Evolutionary conservation across 495 filamentous ascomycete species (phyloP).

Genomic region (Darksidea phi): DNA sequence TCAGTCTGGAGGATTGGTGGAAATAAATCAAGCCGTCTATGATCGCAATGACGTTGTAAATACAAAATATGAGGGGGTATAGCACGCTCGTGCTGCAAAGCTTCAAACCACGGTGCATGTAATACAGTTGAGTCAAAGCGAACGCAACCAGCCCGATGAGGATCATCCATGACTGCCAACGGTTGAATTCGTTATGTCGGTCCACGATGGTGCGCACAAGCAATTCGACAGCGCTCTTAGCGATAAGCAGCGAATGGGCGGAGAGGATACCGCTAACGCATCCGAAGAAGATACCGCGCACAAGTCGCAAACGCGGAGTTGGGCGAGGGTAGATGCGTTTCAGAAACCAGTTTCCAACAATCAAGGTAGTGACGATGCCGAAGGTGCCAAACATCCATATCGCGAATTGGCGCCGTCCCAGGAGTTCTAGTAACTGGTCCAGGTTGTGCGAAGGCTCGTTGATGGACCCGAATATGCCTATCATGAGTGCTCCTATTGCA

Average conservation of each 20-base stretch:
- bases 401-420: slow-evolving; percentile 75
- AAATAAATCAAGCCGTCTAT: slow-evolving; percentile 98
- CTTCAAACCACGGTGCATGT: slow-evolving; percentile 88
- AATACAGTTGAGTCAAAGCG: slow-evolving; percentile 90
- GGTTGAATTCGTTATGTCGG: slow-evolving; percentile 87
- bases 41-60: slow-evolving; percentile 99
- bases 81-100: slow-evolving; percentile 93
- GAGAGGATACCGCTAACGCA: slow-evolving; percentile 82
- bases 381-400: slow-evolving; percentile 83
- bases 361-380: slow-evolving; percentile 66
- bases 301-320: slow-evolving; percentile 69
- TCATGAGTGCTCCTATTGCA: slow-evolving; percentile 78
- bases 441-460: slow-evolving; percentile 91
- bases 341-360: slow-evolving; percentile 57
- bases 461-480: slow-evolving; percentile 91
- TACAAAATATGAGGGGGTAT: slow-evolving; percentile 97
- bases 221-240: slow-evolving; percentile 94
- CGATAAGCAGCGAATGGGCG: slow-evolving; percentile 86
- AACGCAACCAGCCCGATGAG: slow-evolving; percentile 77
- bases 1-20: slow-evolving; percentile 76
- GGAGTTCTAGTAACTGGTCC: slow-evolving; percentile 72
- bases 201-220: slow-evolving; percentile 91
- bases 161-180: slow-evolving; percentile 96
- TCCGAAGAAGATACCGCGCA: slow-evolving; percentile 84
- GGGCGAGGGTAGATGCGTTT: slow-evolving; percentile 56